Evolutionary conservation across 768 basidiomycete genomes (phyloP).

Genomic region (Boletellus emodensis): DNA sequence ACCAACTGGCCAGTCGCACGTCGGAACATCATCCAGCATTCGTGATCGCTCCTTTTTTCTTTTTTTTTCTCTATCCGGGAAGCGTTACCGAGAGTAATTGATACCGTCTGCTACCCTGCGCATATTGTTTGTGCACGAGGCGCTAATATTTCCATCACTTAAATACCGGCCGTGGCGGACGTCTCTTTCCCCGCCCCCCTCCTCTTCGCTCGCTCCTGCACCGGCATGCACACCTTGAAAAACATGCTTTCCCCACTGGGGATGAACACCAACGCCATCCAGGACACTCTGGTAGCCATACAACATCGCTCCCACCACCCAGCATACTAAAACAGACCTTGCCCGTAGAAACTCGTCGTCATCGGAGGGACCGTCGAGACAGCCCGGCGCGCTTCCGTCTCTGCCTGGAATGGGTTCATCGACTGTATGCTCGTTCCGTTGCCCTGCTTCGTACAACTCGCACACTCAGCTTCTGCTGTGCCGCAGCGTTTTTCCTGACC

Average conservation of each 20-base stretch:
- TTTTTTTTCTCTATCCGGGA: slow-evolving; percentile 20
- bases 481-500: slow-evolving; percentile 79
- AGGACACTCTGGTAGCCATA: slow-evolving; percentile 68
- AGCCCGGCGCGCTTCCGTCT: slow-evolving; percentile 72
- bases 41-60: slow-evolving; percentile 6
- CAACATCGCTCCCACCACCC: neutral
- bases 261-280: slow-evolving; percentile 63
- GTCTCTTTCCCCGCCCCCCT: slow-evolving; percentile 29
- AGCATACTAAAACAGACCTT: neutral
- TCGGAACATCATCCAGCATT: slow-evolving; percentile 15
- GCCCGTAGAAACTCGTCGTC: slow-evolving; percentile 75
- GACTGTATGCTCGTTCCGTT: slow-evolving; percentile 50
- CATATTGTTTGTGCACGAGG: slow-evolving; percentile 31
- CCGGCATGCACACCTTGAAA: slow-evolving; percentile 65
- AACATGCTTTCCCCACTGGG: slow-evolving; percentile 68
- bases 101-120: slow-evolving; percentile 30
- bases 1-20: slow-evolving; percentile 17
- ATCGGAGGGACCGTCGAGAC: slow-evolving; percentile 89
- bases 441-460: neutral
- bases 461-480: slow-evolving; percentile 5
- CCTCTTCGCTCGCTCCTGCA: slow-evolving; percentile 31
- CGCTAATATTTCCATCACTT: slow-evolving; percentile 26
- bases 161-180: slow-evolving; percentile 35
- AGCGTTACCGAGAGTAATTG: slow-evolving; percentile 31
- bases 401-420: slow-evolving; percentile 87